These are phyloP conservation scores for Penicillium subrubescens DNA, from an alignment of 495 filamentous ascomycete genomes.

Conservation along the genomic window DNA sequence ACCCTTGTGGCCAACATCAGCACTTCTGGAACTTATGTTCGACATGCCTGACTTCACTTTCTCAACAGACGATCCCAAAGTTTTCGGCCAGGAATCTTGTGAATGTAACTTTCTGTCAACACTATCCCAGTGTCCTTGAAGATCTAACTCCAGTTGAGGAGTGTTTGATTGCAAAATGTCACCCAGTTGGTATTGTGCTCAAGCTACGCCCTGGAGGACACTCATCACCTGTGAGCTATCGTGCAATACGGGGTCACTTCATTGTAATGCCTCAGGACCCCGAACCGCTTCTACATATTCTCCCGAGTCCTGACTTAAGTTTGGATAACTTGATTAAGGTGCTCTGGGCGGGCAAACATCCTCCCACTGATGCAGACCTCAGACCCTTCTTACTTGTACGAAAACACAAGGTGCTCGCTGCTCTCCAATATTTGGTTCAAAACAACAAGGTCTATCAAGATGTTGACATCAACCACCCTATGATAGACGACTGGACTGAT, in stretches of 20 bases:
- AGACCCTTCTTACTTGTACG: slow-evolving; percentile 9
- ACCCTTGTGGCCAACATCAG: too few relatives aligned
- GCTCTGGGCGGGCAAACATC: slow-evolving; percentile 2
- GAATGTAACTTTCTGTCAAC: background rate
- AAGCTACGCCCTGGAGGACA: background rate
- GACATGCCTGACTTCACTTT: too few relatives aligned
- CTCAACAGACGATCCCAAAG: too few relatives aligned
- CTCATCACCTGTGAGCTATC: background rate
- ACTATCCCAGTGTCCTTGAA: background rate
- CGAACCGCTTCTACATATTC: slow-evolving; percentile 15
- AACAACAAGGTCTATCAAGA: slow-evolving; percentile 14
- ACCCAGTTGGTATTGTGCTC: background rate
- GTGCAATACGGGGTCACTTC: slow-evolving; percentile 16
- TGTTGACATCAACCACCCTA: background rate
- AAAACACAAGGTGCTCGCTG: slow-evolving; percentile 10
- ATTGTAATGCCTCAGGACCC: slow-evolving; percentile 19
- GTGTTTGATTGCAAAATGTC: background rate
- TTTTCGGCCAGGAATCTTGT: background rate
- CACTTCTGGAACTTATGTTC: too few relatives aligned
- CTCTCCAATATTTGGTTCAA: slow-evolving; percentile 13
- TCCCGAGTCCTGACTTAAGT: slow-evolving; percentile 6
- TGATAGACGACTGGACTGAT: background rate
- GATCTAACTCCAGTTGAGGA: background rate
- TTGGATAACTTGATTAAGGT: slow-evolving; percentile 8
- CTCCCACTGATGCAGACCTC: background rate